Base-by-base conservation (phyloP, 2,329 filamentous ascomycete species). In the Colletotrichum sp. region DNA sequence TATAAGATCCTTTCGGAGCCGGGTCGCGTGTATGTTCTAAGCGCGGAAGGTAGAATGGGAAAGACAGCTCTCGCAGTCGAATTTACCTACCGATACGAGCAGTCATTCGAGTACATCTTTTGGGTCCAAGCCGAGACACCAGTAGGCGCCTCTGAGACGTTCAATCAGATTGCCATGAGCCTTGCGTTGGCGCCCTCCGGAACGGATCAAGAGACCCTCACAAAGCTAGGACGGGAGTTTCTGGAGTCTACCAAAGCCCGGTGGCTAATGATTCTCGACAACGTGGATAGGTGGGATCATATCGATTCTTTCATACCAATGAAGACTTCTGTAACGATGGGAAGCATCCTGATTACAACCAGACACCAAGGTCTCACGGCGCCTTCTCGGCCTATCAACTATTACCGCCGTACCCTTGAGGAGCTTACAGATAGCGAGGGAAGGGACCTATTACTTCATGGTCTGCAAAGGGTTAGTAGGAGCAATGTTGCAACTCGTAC, bases 231-330 rank as follows among this genome's bases (percentile, higher is more conserved):
- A 16, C 66, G 69, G 21, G 74, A 77, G 16, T 77, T 76, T 15
- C 57, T 77, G 13, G 59, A 76, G 36, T 75, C 9, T 5, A 73
- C 69, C 11, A 59, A 69, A 15, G 75, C 73, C 47, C 55, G 71
- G 66, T 77, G 76, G 76, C 51, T 77, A 12, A 54, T 77, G 38
- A 72, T 77, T 18, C 69, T 76, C 38, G 74, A 77, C 57, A 77
- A 77, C n/a, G 75, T 77, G 33, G 64, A 76, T 18, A 68, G 64
- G 15, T 76, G 73, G 75, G 55, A 62, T 27, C 69, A 74, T 29
- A 74, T 76, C 59, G 74, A 77, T n/a, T 29, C 64, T 8, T 75
- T 73, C 57, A 69, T 73, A 21, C 76, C 76, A 5, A 66, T 51
- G 18, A 78, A 77, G 29, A 69, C 76, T 15, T 70, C 72, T 29